Percentiles rank a stretch among this genome's conserved stretches.
Evolutionary conservation across 768 basidiomycete species (phyloP).

Genomic region (Tricholoma saponaceum): DNA sequence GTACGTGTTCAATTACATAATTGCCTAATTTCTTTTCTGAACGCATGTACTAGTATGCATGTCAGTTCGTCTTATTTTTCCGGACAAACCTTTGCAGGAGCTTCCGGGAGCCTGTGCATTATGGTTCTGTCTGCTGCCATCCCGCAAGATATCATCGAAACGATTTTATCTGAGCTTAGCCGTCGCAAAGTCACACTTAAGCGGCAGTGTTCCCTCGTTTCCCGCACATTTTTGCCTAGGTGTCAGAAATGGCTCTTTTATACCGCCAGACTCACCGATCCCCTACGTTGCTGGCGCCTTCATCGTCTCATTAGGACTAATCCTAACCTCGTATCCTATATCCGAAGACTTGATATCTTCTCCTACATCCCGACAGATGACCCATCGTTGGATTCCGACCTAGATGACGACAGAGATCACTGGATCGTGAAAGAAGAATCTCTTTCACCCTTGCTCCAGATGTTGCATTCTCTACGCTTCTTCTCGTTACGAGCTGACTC

Average conservation of each 20-base stretch:
- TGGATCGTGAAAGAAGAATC: background rate
- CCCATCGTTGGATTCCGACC: background rate
- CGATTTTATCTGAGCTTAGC: too few relatives aligned
- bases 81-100: too few relatives aligned
- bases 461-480: background rate
- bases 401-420: background rate
- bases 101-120: too few relatives aligned
- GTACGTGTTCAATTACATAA: too few relatives aligned
- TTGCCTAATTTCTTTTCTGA: too few relatives aligned
- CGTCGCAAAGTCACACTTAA: too few relatives aligned
- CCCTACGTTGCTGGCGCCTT: background rate
- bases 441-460: background rate
- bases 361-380: background rate
- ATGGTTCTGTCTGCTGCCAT: too few relatives aligned
- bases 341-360: background rate
- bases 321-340: background rate
- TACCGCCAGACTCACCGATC: background rate
- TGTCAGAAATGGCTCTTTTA: background rate
- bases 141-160: too few relatives aligned
- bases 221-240: background rate
- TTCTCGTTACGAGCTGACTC: background rate
- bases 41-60: too few relatives aligned
- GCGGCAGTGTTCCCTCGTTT: background rate
- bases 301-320: background rate
- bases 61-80: too few relatives aligned